Evolutionary conservation across 495 filamentous ascomycete species (phyloP).

Genomic region (Penicillium ochrochloron): DNA sequence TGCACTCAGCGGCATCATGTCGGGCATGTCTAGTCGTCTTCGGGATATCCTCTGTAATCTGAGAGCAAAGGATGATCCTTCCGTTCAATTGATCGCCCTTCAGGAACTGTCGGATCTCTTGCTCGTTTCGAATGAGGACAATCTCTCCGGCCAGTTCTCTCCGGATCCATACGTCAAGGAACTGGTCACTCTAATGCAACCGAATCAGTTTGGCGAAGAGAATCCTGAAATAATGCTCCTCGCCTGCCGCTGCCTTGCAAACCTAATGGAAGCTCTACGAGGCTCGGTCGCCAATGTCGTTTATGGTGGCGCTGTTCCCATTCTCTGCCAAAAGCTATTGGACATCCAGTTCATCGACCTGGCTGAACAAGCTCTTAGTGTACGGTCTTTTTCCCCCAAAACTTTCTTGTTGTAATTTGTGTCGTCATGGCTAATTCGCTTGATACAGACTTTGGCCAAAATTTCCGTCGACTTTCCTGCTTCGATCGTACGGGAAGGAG

Average conservation of each 20-base stretch:
- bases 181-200: constrained; percentile 89
- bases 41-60: constrained; percentile 85
- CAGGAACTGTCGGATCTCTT: constrained; percentile 93
- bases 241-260: constrained; percentile 94
- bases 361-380: constrained; percentile 93
- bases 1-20: constrained; percentile 88
- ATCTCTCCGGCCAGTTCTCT: constrained; percentile 92
- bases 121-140: constrained; percentile 94
- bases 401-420: not conserved
- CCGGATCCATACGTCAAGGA: constrained; percentile 96
- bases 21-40: constrained; percentile 76
- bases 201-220: constrained; percentile 82
- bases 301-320: constrained; percentile 91
- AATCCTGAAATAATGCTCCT: constrained; percentile 98
- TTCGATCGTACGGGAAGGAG: constrained; percentile 94
- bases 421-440: not conserved
- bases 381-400: constrained; percentile 40
- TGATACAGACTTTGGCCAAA: constrained; percentile 80
- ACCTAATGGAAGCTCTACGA: constrained; percentile 96
- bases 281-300: constrained; percentile 93
- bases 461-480: constrained; percentile 97
- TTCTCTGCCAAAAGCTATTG: constrained; percentile 89
- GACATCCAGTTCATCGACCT: constrained; percentile 97
- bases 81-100: constrained; percentile 87
- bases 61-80: constrained; percentile 84